Conservation (phyloP, 1,139 yeast genomes). For the Candida pseudoviswanathii region DNA sequence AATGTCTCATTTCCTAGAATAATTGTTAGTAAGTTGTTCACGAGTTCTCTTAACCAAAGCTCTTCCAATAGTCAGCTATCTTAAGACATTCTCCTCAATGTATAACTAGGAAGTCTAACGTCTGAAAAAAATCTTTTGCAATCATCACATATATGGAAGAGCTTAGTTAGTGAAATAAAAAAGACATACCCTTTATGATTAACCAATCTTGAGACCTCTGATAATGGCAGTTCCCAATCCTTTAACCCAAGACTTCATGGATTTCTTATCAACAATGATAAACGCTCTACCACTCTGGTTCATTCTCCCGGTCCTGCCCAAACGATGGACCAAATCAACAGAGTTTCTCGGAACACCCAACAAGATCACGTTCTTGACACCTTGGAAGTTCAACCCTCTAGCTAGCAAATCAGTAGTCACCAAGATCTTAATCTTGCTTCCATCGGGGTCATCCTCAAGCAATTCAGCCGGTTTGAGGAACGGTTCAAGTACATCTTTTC, state of each 20-base stretch:
- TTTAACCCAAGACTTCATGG: constrained; percentile 76
- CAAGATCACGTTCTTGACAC: constrained; percentile 77
- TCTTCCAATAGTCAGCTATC: constrained; percentile 26
- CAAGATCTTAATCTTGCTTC: constrained; percentile 55
- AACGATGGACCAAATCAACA: constrained; percentile 84
- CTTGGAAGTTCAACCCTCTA: constrained; percentile 84
- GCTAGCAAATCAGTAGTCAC: constrained; percentile 92
- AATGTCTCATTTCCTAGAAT: no score
- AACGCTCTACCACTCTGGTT: constrained; percentile 87
- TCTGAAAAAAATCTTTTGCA: constrained; percentile 24
- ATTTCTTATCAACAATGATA: constrained; percentile 66
- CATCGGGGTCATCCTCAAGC: constrained; percentile 30
- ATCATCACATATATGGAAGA: constrained; percentile 26
- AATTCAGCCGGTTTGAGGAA: constrained; percentile 63
- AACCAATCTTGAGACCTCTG: constrained; percentile 49
- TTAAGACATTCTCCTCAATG: constrained; percentile 31
- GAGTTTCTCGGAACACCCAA: constrained; percentile 86
- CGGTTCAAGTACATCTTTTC: constrained; percentile 56
- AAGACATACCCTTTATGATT: constrained; percentile 12
- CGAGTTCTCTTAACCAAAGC: no score
- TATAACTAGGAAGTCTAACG: constrained; percentile 32
- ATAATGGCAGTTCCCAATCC: constrained; percentile 76
- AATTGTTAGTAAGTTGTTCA: background rate
- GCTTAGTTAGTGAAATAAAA: constrained; percentile 3
- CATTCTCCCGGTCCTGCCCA: constrained; percentile 95